phyloP scores from a whole-genome alignment of 306 rosid genomes.

The Oxytropis ochrocephala region DNA sequence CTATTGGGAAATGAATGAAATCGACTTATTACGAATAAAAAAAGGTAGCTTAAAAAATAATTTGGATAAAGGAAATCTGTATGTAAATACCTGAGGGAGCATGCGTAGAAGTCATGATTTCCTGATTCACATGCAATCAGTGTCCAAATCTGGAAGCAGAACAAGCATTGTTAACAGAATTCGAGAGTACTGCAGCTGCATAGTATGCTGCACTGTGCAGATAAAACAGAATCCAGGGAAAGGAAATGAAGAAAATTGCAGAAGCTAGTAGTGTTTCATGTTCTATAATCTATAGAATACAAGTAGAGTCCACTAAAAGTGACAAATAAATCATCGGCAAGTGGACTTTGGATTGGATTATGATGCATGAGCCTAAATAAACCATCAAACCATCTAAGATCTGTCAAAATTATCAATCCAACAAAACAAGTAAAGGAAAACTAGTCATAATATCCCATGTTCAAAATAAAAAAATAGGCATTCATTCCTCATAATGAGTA shows the following conservation, averaged over 20 bases:
- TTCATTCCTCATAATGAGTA: background rate
- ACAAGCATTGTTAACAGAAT: conserved; percentile 18
- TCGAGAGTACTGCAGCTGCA: conserved; percentile 7
- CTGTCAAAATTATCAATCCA: background rate
- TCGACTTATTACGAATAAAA: background rate
- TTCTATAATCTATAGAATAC: background rate
- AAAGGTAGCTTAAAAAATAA: background rate
- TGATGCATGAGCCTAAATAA: background rate
- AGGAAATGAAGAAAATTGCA: background rate
- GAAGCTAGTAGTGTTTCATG: background rate
- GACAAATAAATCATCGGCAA: background rate
- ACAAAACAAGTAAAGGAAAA: conserved; percentile 5
- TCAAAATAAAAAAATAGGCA: background rate
- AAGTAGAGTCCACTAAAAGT: background rate
- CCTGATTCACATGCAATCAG: conserved; percentile 19
- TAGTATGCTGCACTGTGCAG: background rate
- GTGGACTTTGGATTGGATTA: background rate
- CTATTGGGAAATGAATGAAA: background rate
- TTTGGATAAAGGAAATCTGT: background rate
- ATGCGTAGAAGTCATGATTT: conserved; percentile 36
- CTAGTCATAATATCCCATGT: background rate
- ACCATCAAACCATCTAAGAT: background rate
- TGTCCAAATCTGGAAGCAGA: conserved; percentile 34
- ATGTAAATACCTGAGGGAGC: conserved; percentile 30
- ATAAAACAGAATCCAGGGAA: background rate